Evolutionary conservation across 805 yeast genomes (phyloP), one percentile per base, ranked within the genome.

Genomic region (Myxozyma nipponensis): DNA sequence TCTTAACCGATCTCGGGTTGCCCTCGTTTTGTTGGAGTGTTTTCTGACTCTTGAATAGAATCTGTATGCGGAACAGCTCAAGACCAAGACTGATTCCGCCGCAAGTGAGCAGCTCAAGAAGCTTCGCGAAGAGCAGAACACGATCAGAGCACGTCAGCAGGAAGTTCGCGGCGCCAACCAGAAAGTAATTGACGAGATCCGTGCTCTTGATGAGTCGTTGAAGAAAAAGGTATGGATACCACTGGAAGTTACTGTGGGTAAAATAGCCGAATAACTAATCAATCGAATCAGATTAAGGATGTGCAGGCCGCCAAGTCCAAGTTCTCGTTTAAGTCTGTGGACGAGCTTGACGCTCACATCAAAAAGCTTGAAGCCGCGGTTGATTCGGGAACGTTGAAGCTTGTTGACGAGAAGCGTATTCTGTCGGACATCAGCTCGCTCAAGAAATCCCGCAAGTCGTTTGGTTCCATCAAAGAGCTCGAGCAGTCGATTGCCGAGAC

Each of bases 321-420:
- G 72, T 75, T 78, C 69, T 78, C 72, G 59, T 90, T 79, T 77
- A 69, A 68, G 64, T 56, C 63, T 38, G 67, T 62, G 25, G 72
- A 70, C 42, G 75, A 72, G 28, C 46, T 54, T 17, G 58, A 54
- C 36, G 24, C 53, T n/a, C 40, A 52, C 41, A 44, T 54, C 50
- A 51, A 50, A 44, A 51, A 46, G 78, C 88, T 64, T 18, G 97
- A 93, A 67, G 77, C 76, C 39, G 74, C 77, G 59, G 83, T 93
- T 55, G 86, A 85, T 49, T 71, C 84, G 44, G 98, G 98, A 57
- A 70, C 76, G 41, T 75, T 93, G 66, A 79, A 86, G 62, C 80
- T 93, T 64, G 97, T 89, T 47, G 96, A 91, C 57, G 99, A 93
- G 77, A 84, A 87, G 74, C 77, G 82, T 65, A 71, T 76, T 58